phyloP scores from a whole-genome alignment of 2,329 filamentous ascomycete species.

The Phaeomoniella chlamydospora region DNA sequence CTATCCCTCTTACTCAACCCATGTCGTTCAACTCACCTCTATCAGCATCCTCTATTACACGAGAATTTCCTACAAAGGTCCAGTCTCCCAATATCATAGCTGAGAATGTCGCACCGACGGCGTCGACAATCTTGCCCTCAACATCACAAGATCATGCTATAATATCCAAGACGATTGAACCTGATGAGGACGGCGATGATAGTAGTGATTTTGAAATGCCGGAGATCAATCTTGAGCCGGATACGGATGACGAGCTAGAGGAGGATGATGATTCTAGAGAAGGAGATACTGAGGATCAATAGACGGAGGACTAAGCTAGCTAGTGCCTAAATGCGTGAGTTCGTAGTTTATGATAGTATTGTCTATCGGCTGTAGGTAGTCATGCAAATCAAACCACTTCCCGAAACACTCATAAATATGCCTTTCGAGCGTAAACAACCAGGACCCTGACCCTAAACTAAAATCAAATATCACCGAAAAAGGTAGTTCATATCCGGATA shows the following conservation, averaged over 20 bases:
- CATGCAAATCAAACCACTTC: too few species aligned
- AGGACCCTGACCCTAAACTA: too few species aligned
- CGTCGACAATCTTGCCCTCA: slow-evolving; percentile 3
- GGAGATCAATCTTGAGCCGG: slow-evolving; percentile 29
- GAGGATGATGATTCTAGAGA: slow-evolving; percentile 20
- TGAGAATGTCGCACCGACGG: neutral
- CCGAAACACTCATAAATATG: too few species aligned
- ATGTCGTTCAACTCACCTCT: too few species aligned
- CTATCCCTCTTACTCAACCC: too few species aligned
- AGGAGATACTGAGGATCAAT: slow-evolving; percentile 16
- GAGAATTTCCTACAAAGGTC: neutral
- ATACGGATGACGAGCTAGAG: slow-evolving; percentile 29
- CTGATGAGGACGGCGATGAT: slow-evolving; percentile 15
- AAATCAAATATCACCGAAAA: too few species aligned
- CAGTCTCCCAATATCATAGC: neutral
- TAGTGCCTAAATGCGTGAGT: neutral
- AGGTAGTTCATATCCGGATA: neutral
- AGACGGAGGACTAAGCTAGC: slow-evolving; percentile 6
- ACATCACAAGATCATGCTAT: slow-evolving; percentile 5
- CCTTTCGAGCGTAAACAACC: too few species aligned
- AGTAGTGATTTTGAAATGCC: slow-evolving; percentile 35
- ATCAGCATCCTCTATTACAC: too few species aligned
- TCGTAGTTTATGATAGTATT: too few species aligned
- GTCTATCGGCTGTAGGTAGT: too few species aligned
- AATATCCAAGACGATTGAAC: slow-evolving; percentile 3